These are phyloP conservation scores for Royoungia palumana DNA, from an alignment of 768 basidiomycete species.

Conservation along the genomic window DNA sequence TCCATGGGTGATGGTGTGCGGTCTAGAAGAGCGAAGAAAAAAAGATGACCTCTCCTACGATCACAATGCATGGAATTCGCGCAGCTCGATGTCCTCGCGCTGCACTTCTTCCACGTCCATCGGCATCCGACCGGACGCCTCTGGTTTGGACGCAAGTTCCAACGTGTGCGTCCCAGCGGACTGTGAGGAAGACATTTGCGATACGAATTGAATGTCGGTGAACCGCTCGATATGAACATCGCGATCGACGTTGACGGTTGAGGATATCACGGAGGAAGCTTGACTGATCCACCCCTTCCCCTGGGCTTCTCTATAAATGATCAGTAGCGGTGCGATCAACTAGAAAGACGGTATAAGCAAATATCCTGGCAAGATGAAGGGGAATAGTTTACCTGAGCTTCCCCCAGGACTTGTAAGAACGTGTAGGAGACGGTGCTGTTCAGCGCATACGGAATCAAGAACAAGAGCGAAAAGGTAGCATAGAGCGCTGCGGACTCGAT, in stretches of 20 bases:
- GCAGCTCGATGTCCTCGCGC: slow-evolving; percentile 42
- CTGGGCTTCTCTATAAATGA: slow-evolving; percentile 37
- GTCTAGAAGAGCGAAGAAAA: too few species aligned
- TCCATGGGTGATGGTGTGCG: too few species aligned
- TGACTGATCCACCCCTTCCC: slow-evolving; percentile 36
- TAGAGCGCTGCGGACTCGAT: slow-evolving; percentile 31
- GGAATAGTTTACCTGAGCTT: slow-evolving; percentile 27
- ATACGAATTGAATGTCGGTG: slow-evolving; percentile 25
- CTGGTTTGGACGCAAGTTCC: slow-evolving; percentile 8
- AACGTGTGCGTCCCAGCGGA: neutral
- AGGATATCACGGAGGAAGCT: slow-evolving; percentile 1
- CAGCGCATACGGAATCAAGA: slow-evolving; percentile 26
- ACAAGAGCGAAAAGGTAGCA: slow-evolving; percentile 24
- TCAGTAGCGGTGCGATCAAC: slow-evolving; percentile 38
- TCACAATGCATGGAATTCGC: neutral
- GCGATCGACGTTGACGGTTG: neutral
- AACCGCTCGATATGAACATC: slow-evolving; percentile 15
- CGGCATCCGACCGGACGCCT: neutral
- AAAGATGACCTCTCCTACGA: too few species aligned
- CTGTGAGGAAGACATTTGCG: slow-evolving; percentile 7
- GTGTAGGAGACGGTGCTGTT: slow-evolving; percentile 27
- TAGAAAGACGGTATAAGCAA: slow-evolving; percentile 15
- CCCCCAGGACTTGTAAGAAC: slow-evolving; percentile 34
- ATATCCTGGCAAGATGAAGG: too few species aligned
- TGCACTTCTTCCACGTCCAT: slow-evolving; percentile 65